Base-by-base conservation (phyloP, 2,329 filamentous ascomycete genomes). In the Diaporthe sp. region DNA sequence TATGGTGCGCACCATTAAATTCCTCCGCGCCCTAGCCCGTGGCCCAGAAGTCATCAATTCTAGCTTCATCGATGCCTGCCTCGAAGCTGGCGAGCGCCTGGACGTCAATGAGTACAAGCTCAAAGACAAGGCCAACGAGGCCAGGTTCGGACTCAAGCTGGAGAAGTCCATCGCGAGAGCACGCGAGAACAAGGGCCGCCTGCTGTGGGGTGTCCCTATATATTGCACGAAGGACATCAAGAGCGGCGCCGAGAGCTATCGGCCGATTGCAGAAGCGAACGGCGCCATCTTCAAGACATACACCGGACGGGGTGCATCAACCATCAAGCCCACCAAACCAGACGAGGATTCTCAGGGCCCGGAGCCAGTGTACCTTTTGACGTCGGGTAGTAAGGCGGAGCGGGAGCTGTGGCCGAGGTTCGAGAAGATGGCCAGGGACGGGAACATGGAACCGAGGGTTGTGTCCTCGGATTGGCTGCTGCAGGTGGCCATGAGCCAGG, bases 1-100 rank as follows among this genome's bases (percentile, higher is more conserved):
- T 57, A 92, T 98, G 77, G 91, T 98, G 47, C 93, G 97, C 51
- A 99, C 97, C 0, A 92, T 95, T 82, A 99, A 99, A 82, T 99
- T 99, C 82, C 92, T 98, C 68, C 94, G 93, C 77, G 95, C 95
- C 17, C 86, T 99, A 39, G 95, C 97, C 25, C 92, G 92, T 76
- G 95, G 94, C 0, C 95, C 95, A 0, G 89, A 90, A 1, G 90
- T 98, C 58, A 90, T 98, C 72, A 92, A 92, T 61, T 94, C 93
- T 0, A 89, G 90, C 12, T 99, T 95, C 83, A 91, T 99, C 75
- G 94, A 96, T 74, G 88, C 90, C 34, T 95, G 94, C 63, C 87
- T 98, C 15, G 91, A 94, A 61, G 87, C 91, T 44, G 91, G 93
- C 77, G 88, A 92, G 80, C 82, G 94, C 12, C 91, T 93, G 0